phyloP scores from a whole-genome alignment of 768 basidiomycete genomes.

The Epithele typhae region DNA sequence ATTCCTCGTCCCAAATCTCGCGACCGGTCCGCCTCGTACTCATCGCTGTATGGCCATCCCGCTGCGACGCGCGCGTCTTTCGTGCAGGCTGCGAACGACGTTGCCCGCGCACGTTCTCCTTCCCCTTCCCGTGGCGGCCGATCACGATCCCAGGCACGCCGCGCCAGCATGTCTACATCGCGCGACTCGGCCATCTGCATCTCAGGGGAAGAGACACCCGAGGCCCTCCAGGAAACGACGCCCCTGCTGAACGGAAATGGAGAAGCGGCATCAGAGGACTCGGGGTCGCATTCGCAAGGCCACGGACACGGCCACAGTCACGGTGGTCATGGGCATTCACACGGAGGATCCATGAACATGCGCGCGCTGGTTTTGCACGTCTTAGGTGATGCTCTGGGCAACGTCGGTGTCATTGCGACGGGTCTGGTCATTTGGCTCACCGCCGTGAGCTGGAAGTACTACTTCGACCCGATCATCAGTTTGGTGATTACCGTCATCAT shows the following conservation, averaged over 20 bases:
- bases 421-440: slow-evolving; percentile 94
- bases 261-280: slow-evolving; percentile 8
- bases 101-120: slow-evolving; percentile 54
- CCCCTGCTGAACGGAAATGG: slow-evolving; percentile 15
- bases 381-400: slow-evolving; percentile 93
- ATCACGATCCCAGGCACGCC: slow-evolving; percentile 20
- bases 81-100: slow-evolving; percentile 81
- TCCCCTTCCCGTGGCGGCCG: slow-evolving; percentile 19
- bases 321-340: slow-evolving; percentile 17
- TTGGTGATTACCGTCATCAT: slow-evolving; percentile 95
- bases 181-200: no score
- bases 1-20: slow-evolving; percentile 35
- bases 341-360: slow-evolving; percentile 88
- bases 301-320: slow-evolving; percentile 6
- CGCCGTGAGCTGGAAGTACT: slow-evolving; percentile 79
- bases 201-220: no score
- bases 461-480: slow-evolving; percentile 91
- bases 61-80: slow-evolving; percentile 68
- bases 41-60: slow-evolving; percentile 71
- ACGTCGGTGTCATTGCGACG: slow-evolving; percentile 94
- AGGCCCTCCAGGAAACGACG: slow-evolving; percentile 16
- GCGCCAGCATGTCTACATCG: no score
- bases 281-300: slow-evolving; percentile 5
- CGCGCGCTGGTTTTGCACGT: slow-evolving; percentile 93
- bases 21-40: slow-evolving; percentile 41